Percentiles rank a stretch among this genome's conserved stretches.
Conservation (phyloP, 2,329 filamentous ascomycete species). For the Catunica adiposa region DNA sequence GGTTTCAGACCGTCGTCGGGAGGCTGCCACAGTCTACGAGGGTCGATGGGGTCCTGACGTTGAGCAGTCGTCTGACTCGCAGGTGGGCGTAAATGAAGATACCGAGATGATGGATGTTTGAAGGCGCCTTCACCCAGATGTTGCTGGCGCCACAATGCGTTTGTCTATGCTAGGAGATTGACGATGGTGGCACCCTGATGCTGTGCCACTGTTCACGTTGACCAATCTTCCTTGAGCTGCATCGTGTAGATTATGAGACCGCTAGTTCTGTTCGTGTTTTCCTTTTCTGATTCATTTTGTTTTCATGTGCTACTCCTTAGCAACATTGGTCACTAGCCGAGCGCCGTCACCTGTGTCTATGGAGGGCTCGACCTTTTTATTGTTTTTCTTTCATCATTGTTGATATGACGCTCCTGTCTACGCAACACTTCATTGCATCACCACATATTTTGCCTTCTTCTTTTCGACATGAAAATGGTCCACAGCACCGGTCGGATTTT, state of each 20-base stretch:
- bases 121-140: conserved; percentile 11
- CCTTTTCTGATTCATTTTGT: not conserved
- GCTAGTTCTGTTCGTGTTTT: not conserved
- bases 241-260: conserved; percentile 11
- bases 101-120: conserved; percentile 45
- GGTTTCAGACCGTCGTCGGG: conserved; percentile 59
- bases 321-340: not conserved
- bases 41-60: conserved; percentile 79
- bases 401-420: not conserved
- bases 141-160: conserved; percentile 8
- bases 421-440: not conserved
- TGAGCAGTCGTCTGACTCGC: not conserved
- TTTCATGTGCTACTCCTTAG: not conserved
- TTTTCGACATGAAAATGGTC: conserved; percentile 1
- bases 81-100: conserved; percentile 33
- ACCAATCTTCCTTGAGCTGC: not conserved
- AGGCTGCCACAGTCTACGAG: conserved; percentile 88
- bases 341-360: not conserved
- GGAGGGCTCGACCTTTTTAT: conserved; percentile 7
- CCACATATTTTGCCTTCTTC: not conserved
- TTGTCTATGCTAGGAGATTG: not conserved
- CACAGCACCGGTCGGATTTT: conserved; percentile 12
- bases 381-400: conserved; percentile 1
- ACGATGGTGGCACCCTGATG: not conserved
- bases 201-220: not conserved